Conservation (phyloP, 176 grass and related monocot genomes). For the Juncus inflexus region DNA sequence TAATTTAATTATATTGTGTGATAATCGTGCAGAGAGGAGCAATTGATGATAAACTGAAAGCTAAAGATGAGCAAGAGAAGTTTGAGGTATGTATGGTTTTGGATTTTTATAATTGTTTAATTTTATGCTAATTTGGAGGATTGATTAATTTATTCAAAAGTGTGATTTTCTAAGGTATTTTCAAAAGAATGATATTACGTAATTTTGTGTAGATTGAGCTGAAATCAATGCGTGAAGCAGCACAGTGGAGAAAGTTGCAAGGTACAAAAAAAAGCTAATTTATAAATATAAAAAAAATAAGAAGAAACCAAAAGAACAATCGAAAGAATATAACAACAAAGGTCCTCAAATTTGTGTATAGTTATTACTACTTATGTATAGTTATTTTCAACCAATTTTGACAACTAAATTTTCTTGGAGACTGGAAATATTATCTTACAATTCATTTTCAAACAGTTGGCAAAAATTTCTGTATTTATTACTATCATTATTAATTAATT, state of each 20-base stretch:
- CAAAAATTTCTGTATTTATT: no score
- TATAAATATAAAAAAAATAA: neutral
- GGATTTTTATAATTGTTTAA: no score
- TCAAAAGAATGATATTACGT: neutral
- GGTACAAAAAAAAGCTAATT: conserved; percentile 23
- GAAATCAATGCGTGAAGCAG: conserved; percentile 76
- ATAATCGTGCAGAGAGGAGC: conserved; percentile 52
- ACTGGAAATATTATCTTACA: no score
- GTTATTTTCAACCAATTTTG: neutral
- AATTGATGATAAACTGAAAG: conserved; percentile 86
- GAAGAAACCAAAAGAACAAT: no score
- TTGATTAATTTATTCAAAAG: no score
- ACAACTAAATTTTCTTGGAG: no score
- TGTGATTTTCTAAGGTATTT: neutral
- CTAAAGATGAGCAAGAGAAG: conserved; percentile 87
- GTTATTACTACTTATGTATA: no score
- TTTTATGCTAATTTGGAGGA: no score
- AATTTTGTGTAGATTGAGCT: conserved; percentile 57
- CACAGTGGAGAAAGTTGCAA: conserved; percentile 90
- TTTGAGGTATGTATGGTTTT: conserved; percentile 62
- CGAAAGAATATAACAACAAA: no score
- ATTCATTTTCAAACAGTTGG: no score
- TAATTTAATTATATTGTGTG: conserved; percentile 3
- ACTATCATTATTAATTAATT: no score
- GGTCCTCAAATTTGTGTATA: no score